Evolutionary conservation across 331 rosid species (phyloP).

Genomic region (Malus hybrid): DNA sequence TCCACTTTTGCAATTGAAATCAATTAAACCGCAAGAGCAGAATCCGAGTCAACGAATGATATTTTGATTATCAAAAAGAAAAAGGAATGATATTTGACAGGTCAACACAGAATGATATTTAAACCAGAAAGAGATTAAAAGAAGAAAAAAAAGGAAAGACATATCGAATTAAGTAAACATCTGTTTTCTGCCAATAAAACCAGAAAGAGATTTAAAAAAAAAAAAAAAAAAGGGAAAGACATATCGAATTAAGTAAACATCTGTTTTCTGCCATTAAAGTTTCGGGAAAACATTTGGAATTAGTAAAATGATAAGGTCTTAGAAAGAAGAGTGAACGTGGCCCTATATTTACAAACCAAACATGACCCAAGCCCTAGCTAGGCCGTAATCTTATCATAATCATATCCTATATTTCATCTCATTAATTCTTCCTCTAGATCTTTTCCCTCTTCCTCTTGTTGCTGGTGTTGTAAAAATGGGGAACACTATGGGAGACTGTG

Average conservation of each 20-base stretch:
- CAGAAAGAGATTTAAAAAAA: too few species aligned
- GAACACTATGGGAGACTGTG: slow-evolving; percentile 1
- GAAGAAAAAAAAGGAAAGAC: neutral
- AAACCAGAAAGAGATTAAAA: too few species aligned
- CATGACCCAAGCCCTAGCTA: neutral
- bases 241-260: neutral
- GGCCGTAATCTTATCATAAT: neutral
- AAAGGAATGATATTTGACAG: neutral
- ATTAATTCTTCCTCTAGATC: neutral
- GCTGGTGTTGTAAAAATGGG: neutral
- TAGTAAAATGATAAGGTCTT: neutral
- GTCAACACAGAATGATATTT: neutral
- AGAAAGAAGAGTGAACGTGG: neutral
- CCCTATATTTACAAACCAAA: neutral
- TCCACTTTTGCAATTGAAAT: too few species aligned
- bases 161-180: too few species aligned
- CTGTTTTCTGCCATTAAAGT: neutral
- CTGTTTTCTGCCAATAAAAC: neutral
- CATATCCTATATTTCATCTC: neutral
- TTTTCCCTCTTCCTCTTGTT: neutral
- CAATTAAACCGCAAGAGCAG: too few species aligned
- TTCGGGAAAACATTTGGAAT: neutral
- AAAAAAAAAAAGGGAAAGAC: neutral
- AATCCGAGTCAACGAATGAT: neutral
- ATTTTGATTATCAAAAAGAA: neutral